Evolutionary conservation across 2,329 filamentous ascomycete species (phyloP), one percentile per base, ranked within the genome.

Genomic region (Fusarium domesticum): DNA sequence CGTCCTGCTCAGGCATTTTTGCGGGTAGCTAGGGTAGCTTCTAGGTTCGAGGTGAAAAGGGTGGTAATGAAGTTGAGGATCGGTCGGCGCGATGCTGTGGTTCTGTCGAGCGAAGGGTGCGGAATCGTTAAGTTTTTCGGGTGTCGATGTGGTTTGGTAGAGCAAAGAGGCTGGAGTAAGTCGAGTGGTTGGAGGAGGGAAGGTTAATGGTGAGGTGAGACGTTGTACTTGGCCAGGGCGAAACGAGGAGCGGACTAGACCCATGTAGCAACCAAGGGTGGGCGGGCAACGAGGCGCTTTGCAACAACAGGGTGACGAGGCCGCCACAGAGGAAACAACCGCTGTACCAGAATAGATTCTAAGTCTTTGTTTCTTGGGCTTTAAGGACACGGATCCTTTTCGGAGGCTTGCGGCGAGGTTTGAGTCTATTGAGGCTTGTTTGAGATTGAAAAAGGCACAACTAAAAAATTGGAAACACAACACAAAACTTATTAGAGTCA

Each of bases 1-100:
- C 71, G 47, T 78, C 74, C 57, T 74, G 70, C 63, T 70, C 71
- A 58, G 77, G 70, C 77, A 81, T 81, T 60, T 54, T 70, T 59
- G 41, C 38, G 47, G 45, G 42, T 35, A 40, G 38, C 46, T 43
- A 18, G 37, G 41, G 7, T 28, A 28, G 23, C 23, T 28, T 28
- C 23, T 28, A 28, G 23, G 30, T 39, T 44, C 28, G 38, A 33
- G 33, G 35, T 30, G 35, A 18, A 37, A 28, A n/a, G n/a, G n/a
- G 19, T 39, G 36, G 30, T 28, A 28, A 28, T 8, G 14, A 28
- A 28, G 19, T n/a, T n/a, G 49, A 38, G 38, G 52, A 52, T 54
- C 43, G 41, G 33, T 51, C 49, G 57, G 36, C 34, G 42, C 31
- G 39, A 34, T 35, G 41, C 40, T 44, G 50, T 48, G 33, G 42